Base-by-base conservation (phyloP, 2,329 filamentous ascomycete species). In the Aphanocladium album region DNA sequence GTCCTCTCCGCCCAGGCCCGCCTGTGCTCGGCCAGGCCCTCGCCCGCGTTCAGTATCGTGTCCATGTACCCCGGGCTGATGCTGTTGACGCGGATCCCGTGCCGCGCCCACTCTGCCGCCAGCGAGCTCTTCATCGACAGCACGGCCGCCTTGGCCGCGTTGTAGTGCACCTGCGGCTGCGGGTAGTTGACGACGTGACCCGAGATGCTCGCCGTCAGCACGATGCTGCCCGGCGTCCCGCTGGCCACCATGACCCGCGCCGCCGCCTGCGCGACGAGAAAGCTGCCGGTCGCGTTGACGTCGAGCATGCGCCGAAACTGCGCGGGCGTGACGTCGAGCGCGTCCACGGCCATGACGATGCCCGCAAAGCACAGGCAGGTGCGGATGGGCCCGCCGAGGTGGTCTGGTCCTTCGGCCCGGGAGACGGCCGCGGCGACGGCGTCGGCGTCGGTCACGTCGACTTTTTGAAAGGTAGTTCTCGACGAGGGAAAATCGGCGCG, bases 21-120 rank as follows among this genome's bases (percentile, higher is more conserved):
- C 61, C 83, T 76, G 41, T 80, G 79, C 41, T 77, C 76, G 12
- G 78, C 78, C 51, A 90, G 70, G 0, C 82, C 83, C 8, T 81
- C 79, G 0, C 87, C 86, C 62, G 85, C 85, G 67, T 91, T 92
- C 52, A 92, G 73, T 14, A 90, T 83, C 0, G 88, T 91, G 67
- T 90, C 88, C 85, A 91, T 90, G 66, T 92, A 92, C 0, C 89
- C 89, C 0, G 89, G 89, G 43, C 81, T 85, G 49, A 93, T 79
- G 19, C 79, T 83, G 66, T 93, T 92, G 5, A 89, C 85, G 2
- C 87, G 74, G 62, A 93, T 89, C 0, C 89, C 89, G 69, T 87
- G 81, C 1, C 77, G 73, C 1, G 86, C 86, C 89, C 89, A 92
- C 72, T 93, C 89, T 0, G 86, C 88, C 0, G 89, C 89, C 17